Percentiles rank a stretch among this genome's conserved stretches.
These are phyloP conservation scores for Lycium ferocissimum DNA, from an alignment of 257 asterid genomes.

Conservation along the genomic window DNA sequence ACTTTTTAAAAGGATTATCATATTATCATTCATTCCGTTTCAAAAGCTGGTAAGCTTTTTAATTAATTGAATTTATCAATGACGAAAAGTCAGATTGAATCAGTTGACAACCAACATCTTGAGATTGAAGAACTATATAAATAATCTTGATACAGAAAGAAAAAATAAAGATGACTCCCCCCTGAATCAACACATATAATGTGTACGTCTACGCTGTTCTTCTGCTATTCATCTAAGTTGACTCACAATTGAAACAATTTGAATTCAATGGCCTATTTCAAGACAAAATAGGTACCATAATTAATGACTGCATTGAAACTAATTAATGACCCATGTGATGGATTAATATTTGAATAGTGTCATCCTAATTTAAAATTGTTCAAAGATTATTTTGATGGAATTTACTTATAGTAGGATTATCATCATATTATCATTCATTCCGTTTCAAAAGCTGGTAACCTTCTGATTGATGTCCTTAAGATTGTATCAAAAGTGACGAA, in stretches of 20 bases:
- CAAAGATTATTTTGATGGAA: background rate
- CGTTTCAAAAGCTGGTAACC: too few species aligned
- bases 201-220: background rate
- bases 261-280: background rate
- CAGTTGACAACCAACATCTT: constrained; percentile 43
- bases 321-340: constrained; percentile 23
- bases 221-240: constrained; percentile 1
- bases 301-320: constrained; percentile 6
- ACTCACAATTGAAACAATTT: constrained; percentile 5
- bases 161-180: background rate
- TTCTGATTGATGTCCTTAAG: too few species aligned
- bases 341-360: background rate
- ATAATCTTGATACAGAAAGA: background rate
- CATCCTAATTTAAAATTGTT: background rate
- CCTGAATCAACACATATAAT: background rate
- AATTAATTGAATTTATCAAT: too few species aligned
- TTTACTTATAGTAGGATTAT: background rate
- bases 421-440: too few species aligned
- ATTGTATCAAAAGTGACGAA: too few species aligned
- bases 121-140: constrained; percentile 46
- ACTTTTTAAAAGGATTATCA: too few species aligned
- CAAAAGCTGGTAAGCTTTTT: background rate
- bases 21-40: background rate
- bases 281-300: background rate
- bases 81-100: background rate